Evolutionary conservation across 352 stramenopile species (phyloP).

Genomic region (Globisporangium cederbergense): DNA sequence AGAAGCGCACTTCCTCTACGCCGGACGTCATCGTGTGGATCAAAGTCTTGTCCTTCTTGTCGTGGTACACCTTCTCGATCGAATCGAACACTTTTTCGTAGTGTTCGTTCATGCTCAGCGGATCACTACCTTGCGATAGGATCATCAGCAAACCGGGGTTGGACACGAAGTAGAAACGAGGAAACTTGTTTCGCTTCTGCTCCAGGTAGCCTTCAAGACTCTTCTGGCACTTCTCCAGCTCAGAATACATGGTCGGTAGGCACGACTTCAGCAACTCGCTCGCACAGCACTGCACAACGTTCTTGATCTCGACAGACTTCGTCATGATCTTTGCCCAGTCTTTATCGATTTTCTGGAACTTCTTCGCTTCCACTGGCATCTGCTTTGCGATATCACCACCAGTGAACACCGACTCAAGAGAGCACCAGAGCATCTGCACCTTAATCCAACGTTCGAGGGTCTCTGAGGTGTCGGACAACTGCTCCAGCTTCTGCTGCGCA

Average conservation of each 20-base stretch:
- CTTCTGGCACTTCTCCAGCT: slow-evolving; percentile 99
- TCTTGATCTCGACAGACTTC: slow-evolving; percentile 89
- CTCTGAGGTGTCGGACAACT: slow-evolving; percentile 95
- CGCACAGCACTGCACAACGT: slow-evolving; percentile 91
- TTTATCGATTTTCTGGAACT: slow-evolving; percentile 98
- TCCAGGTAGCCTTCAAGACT: slow-evolving; percentile 98
- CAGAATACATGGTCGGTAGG: slow-evolving; percentile 96
- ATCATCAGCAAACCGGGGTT: slow-evolving; percentile 97
- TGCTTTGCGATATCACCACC: slow-evolving; percentile 99
- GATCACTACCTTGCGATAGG: slow-evolving; percentile 96
- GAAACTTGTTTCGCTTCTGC: slow-evolving; percentile 98
- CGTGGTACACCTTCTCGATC: slow-evolving; percentile 97
- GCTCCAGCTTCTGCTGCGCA: slow-evolving; percentile 92
- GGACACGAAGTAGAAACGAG: slow-evolving; percentile 99
- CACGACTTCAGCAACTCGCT: slow-evolving; percentile 97
- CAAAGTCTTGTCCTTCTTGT: slow-evolving; percentile 98
- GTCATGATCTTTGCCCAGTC: slow-evolving; percentile 99
- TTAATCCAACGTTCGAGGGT: slow-evolving; percentile 98
- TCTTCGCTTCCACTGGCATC: slow-evolving; percentile 98
- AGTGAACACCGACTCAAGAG: slow-evolving; percentile 97
- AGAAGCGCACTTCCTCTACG: slow-evolving; percentile 95
- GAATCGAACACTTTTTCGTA: slow-evolving; percentile 99
- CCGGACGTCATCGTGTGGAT: slow-evolving; percentile 93
- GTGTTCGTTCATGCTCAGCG: slow-evolving; percentile 97
- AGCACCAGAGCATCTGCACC: slow-evolving; percentile 98